A percentile compares a stretch with the other conserved stretches of the same genome.
Evolutionary conservation across 2,329 filamentous ascomycete genomes (phyloP).

Genomic region (Aspergillus sp.): DNA sequence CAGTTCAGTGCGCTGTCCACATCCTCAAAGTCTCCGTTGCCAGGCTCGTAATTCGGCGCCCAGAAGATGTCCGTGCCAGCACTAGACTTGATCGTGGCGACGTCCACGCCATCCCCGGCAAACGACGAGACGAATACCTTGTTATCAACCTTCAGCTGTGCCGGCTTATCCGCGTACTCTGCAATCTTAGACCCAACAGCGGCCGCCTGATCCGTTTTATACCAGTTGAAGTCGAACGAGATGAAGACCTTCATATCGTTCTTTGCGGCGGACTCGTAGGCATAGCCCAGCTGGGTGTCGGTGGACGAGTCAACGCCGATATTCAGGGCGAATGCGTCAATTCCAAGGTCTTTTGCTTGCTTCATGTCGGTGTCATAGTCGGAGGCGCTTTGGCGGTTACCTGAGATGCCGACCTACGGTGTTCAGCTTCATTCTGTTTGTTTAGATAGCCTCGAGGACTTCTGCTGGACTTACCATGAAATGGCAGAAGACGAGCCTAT

Average conservation of each 20-base stretch:
- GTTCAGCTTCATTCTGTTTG: not conserved
- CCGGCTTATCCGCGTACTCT: slow-evolving; percentile 44
- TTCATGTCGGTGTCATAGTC: slow-evolving; percentile 52
- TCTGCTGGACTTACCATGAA: slow-evolving; percentile 38
- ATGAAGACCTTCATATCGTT: slow-evolving; percentile 56
- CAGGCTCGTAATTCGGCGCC: slow-evolving; percentile 52
- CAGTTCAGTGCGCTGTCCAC: slow-evolving; percentile 47
- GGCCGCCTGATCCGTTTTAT: slow-evolving; percentile 35
- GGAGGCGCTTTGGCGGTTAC: slow-evolving; percentile 41
- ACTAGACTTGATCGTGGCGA: slow-evolving; percentile 42
- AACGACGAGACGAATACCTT: slow-evolving; percentile 58
- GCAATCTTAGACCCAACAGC: slow-evolving; percentile 48
- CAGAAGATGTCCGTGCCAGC: slow-evolving; percentile 49
- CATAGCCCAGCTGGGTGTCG: slow-evolving; percentile 49
- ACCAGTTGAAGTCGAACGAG: slow-evolving; percentile 59
- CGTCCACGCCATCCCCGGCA: slow-evolving; percentile 49
- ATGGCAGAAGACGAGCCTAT: slow-evolving; percentile 44
- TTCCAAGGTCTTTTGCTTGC: slow-evolving; percentile 43
- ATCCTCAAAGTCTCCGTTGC: slow-evolving; percentile 35
- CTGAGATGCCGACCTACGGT: slow-evolving; percentile 47
- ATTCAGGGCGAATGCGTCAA: slow-evolving; percentile 54
- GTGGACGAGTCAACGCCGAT: slow-evolving; percentile 47
- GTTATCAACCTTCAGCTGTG: slow-evolving; percentile 51
- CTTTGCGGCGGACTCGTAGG: slow-evolving; percentile 51
- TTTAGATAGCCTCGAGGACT: no score